Base-by-base conservation (phyloP, 2,329 filamentous ascomycete genomes). In the Sporothrix humicola region DNA sequence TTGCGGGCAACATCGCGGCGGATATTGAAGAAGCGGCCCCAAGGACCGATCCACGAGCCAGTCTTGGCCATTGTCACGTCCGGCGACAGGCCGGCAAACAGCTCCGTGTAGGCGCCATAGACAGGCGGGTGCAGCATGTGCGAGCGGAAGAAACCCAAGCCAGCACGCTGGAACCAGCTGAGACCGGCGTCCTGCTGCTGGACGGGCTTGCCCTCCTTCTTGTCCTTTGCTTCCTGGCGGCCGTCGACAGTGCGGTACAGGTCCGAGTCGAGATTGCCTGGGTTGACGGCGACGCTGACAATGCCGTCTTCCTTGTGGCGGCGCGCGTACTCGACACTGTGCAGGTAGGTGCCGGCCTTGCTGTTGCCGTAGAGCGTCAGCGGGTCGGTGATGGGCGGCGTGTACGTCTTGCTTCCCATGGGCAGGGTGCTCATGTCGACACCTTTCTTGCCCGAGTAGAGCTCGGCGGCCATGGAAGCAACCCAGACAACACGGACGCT, bases 31-130 rank as follows among this genome's bases (percentile, higher is more conserved):
- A 84, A 79, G 12, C 82, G 78, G 2, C 83, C 83, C 79, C 80
- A 84, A 0, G 82, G 83, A 0, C 79, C 79, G 59, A 84, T 73
- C 78, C 78, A 79, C 17, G 75, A 65, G 2, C 76, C 78, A 9
- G 74, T 73, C 54, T 79, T 77, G 37, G 79, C 79, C 12, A 79
- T 48, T 0, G 78, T 80, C 7, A 83, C 76, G 2, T 83, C 79
- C 0, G 80, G 79, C 2, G 81, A 82, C 52, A 82, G 77, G 3
- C 79, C 82, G 23, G 81, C 80, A 74, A 79, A 84, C 6, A 84
- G 75, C 78, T 82, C 80, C 0, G 82, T 83, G 75, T 82, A 84
- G 1, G 81, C 82, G 5, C 82, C 83, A 37, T 76, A 73, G 74
- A 77, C 37, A 42, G 73, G 10, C n/a, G 76, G 75, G 72, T 78